Conservation (phyloP, 2,329 filamentous ascomycete species). For the Colletotrichum lupini region DNA sequence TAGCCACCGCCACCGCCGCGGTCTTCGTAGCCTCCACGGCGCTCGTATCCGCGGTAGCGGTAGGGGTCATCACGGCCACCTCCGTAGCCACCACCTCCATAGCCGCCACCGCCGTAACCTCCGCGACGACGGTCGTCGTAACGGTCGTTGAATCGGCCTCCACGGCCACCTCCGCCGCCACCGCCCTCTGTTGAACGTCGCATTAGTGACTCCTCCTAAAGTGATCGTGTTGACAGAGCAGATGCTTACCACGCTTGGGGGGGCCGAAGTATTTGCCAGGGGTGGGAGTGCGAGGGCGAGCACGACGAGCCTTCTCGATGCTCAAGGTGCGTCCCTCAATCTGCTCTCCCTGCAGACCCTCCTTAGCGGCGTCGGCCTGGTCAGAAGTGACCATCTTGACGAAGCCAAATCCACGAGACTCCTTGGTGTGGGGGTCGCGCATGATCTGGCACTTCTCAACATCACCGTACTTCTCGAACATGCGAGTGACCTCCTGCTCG, state of each 20-base stretch:
- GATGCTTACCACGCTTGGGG: slow-evolving; percentile 88
- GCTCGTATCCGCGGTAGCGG: slow-evolving; percentile 65
- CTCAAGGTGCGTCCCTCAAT: slow-evolving; percentile 96
- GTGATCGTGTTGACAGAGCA: slow-evolving; percentile 35
- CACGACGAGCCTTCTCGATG: slow-evolving; percentile 98
- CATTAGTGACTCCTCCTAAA: slow-evolving; percentile 2
- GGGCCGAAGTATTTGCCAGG: slow-evolving; percentile 99
- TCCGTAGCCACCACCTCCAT: slow-evolving; percentile 54
- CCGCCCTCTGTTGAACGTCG: slow-evolving; percentile 47
- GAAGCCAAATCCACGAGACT: slow-evolving; percentile 98
- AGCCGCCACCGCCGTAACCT: slow-evolving; percentile 59
- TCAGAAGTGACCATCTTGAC: slow-evolving; percentile 98
- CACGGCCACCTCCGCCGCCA: slow-evolving; percentile 54
- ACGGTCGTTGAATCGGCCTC: slow-evolving; percentile 62
- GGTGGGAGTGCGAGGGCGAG: slow-evolving; percentile 93
- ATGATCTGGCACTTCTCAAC: slow-evolving; percentile 99
- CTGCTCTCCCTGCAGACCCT: slow-evolving; percentile 92
- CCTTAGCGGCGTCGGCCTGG: slow-evolving; percentile 95
- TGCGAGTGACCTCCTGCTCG: slow-evolving; percentile 89
- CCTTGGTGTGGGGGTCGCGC: slow-evolving; percentile 97
- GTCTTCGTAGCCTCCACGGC: slow-evolving; percentile 47
- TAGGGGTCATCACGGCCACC: slow-evolving; percentile 67
- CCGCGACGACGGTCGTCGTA: slow-evolving; percentile 75
- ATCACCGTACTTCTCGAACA: slow-evolving; percentile 98
- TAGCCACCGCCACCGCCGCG: slow-evolving; percentile 49